phyloP scores from a whole-genome alignment of 2,329 filamentous ascomycete genomes.

The Epicoccum nigrum region DNA sequence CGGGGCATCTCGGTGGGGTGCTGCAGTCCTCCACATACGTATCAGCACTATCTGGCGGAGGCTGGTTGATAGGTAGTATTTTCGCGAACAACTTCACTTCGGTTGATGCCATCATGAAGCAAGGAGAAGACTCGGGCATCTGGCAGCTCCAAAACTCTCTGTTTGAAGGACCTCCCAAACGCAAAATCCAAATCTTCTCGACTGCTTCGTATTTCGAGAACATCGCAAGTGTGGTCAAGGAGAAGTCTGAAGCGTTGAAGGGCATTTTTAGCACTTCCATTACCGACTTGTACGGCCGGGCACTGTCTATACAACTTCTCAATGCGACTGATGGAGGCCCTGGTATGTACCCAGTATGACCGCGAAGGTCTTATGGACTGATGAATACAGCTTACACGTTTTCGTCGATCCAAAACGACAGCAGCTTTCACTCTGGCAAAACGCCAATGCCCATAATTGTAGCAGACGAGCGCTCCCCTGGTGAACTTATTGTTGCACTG shows the following conservation, averaged over 20 bases:
- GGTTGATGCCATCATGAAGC: neutral
- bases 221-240: neutral
- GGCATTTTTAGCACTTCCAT: neutral
- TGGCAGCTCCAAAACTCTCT: neutral
- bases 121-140: neutral
- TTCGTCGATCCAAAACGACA: neutral
- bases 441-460: constrained; percentile 3
- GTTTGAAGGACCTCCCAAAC: neutral
- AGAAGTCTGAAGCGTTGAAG: neutral
- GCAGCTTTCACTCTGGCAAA: neutral
- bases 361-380: neutral
- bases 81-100: neutral
- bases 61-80: neutral
- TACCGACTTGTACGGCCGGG: neutral
- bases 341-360: neutral
- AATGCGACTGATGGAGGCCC: neutral
- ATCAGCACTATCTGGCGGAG: neutral
- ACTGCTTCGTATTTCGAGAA: neutral
- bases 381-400: neutral
- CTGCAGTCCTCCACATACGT: neutral
- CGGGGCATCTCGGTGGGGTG: neutral
- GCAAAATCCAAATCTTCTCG: neutral
- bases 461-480: neutral
- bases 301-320: neutral
- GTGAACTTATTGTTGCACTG: neutral